A percentile compares a stretch with the other conserved stretches of the same genome.
phyloP scores from a whole-genome alignment of 1,284 basidiomycete genomes.

The Tilletia indica region DNA sequence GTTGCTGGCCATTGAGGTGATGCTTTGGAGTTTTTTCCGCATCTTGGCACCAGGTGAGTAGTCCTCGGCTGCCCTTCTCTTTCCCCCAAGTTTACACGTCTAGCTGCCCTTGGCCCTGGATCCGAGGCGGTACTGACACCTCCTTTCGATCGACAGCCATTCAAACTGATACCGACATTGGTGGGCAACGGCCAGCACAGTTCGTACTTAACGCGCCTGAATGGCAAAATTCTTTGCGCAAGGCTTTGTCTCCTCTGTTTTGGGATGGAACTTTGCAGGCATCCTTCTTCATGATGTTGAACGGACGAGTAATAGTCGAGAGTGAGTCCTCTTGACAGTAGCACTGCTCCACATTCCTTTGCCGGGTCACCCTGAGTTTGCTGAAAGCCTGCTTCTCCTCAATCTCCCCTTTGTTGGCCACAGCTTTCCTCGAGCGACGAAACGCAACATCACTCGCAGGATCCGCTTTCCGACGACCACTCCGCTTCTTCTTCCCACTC shows the following conservation, averaged over 20 bases:
- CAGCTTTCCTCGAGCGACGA: conserved; percentile 37
- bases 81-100: neutral
- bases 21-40: conserved; percentile 45
- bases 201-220: conserved; percentile 21
- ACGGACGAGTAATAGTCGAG: conserved; percentile 31
- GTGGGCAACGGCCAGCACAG: conserved; percentile 33
- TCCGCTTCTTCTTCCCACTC: conserved; percentile 37
- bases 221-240: conserved; percentile 39
- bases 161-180: conserved; percentile 32
- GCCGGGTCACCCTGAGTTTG: neutral
- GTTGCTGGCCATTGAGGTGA: conserved; percentile 35
- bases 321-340: conserved; percentile 15
- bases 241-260: conserved; percentile 35
- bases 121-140: no score
- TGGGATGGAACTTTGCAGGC: conserved; percentile 41
- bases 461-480: conserved; percentile 39
- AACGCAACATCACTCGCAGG: conserved; percentile 32
- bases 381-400: neutral
- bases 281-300: conserved; percentile 38
- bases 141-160: conserved; percentile 24
- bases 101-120: neutral
- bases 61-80: neutral
- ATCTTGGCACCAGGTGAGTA: conserved; percentile 37
- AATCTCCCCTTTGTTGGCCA: neutral
- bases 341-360: neutral